Base-by-base conservation (phyloP, 352 stramenopile species). In the Phytophthora pluvialis region DNA sequence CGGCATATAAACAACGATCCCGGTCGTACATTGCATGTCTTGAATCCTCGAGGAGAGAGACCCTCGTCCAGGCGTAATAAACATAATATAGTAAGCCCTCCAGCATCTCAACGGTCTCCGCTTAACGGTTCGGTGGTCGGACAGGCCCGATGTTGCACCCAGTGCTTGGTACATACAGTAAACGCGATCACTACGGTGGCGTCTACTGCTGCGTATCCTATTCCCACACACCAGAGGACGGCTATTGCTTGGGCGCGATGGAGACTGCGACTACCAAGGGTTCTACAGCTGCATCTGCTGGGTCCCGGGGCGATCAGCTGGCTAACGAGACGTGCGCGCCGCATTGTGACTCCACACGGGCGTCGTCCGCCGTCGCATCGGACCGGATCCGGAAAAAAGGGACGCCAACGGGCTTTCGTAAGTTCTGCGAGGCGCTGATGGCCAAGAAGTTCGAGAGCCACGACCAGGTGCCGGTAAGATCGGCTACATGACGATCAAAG, bases 361-460 rank as follows among this genome's bases (percentile, higher is more conserved):
- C 48, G 25, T 47, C 56, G 26, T 42, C 21, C 18, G 28, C 25
- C 29, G 33, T 51, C 8, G 5, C 59, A 38, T 33, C 51, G 42
- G 25, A 21, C 10, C 3, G 3, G 16, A 21, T 29, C 18, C 47
- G 52, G 52, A 64, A 48, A 57, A 65, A 66, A 57, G 49, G 26
- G 29, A 50, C 67, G 4, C 54, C 35, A 15, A 38, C 50, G 16
- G 67, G 66, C 9, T 89, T 91, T 65, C 78, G 73, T n/a, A 89
- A 87, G 63, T 74, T 91, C 52, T 74, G 80, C 5, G 67, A 88
- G 33, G 65, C 77, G 49, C 67, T 91, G 8, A 81, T 91, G 75
- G 57, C 73, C 54, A 77, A 81, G 45, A 76, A 65, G 16, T 88
- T 88, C 50, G 71, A 79, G 44, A 55, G 31, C 29, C 57, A 66